phyloP scores from a whole-genome alignment of 306 rosid genomes.

The Boehmeria nivea region DNA sequence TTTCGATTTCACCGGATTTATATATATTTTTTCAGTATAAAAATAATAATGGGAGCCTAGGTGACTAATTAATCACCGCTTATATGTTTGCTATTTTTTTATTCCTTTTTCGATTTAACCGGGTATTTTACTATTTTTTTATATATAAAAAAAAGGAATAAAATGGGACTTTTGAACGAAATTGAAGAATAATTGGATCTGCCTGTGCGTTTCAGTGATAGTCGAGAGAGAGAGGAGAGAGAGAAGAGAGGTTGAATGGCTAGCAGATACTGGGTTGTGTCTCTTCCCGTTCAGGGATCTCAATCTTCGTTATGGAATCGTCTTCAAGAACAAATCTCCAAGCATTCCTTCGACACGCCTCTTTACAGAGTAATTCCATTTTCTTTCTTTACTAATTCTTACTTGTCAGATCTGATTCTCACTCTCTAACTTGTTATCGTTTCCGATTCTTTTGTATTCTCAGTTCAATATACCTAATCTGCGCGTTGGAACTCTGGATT shows the following conservation, averaged over 20 bases:
- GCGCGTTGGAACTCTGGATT: slow-evolving; percentile 95
- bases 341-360: slow-evolving; percentile 92
- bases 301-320: slow-evolving; percentile 72
- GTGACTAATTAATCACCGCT: too few species aligned
- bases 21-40: too few species aligned
- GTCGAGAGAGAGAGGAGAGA: too few species aligned
- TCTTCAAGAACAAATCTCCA: slow-evolving; percentile 82
- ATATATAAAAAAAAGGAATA: too few species aligned
- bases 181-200: too few species aligned
- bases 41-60: too few species aligned
- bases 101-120: too few species aligned
- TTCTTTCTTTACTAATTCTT: not conserved
- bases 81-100: too few species aligned
- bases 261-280: slow-evolving; percentile 83
- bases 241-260: slow-evolving; percentile 48
- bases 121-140: too few species aligned
- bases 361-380: slow-evolving; percentile 59
- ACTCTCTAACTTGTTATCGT: not conserved
- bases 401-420: slow-evolving; percentile 24
- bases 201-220: too few species aligned
- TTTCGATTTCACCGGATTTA: too few species aligned
- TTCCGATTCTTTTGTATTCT: not conserved
- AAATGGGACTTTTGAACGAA: too few species aligned
- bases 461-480: slow-evolving; percentile 90
- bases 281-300: slow-evolving; percentile 72